These are phyloP conservation scores for Neoboletus magnificus DNA, from an alignment of 768 basidiomycete genomes.

Conservation along the genomic window DNA sequence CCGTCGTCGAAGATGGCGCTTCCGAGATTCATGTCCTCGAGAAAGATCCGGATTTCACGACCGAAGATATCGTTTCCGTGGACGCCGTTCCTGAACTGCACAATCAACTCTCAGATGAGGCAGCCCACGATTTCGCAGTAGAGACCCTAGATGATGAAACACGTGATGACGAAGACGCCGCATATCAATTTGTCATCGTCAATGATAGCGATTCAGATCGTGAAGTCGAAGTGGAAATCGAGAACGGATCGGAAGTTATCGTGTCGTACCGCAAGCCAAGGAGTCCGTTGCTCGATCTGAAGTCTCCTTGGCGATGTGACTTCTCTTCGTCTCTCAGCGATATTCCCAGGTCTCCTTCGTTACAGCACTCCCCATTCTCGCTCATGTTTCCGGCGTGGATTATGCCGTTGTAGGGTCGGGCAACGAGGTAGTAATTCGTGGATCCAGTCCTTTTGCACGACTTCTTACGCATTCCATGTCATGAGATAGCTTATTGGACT, in stretches of 20 bases:
- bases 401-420: conserved; percentile 8
- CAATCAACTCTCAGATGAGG: not conserved
- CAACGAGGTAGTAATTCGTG: not conserved
- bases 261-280: not conserved
- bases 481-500: not conserved
- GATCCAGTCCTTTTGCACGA: not conserved
- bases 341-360: conserved; percentile 12
- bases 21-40: conserved; percentile 5
- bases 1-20: conserved; percentile 9
- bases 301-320: conserved; percentile 5
- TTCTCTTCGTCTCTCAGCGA: conserved; percentile 6
- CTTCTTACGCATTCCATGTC: not conserved
- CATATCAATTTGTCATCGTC: conserved; percentile 7
- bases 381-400: conserved; percentile 21
- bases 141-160: not conserved
- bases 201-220: not conserved
- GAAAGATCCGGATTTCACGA: conserved; percentile 1
- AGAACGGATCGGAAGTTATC: not conserved
- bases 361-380: conserved; percentile 4
- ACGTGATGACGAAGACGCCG: not conserved
- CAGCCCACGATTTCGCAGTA: not conserved
- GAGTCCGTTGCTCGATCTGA: conserved; percentile 8
- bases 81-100: not conserved
- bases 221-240: not conserved
- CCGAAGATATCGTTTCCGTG: not conserved